Evolutionary conservation across 2,329 filamentous ascomycete genomes (phyloP).

Genomic region (Fusarium albosuccineum): DNA sequence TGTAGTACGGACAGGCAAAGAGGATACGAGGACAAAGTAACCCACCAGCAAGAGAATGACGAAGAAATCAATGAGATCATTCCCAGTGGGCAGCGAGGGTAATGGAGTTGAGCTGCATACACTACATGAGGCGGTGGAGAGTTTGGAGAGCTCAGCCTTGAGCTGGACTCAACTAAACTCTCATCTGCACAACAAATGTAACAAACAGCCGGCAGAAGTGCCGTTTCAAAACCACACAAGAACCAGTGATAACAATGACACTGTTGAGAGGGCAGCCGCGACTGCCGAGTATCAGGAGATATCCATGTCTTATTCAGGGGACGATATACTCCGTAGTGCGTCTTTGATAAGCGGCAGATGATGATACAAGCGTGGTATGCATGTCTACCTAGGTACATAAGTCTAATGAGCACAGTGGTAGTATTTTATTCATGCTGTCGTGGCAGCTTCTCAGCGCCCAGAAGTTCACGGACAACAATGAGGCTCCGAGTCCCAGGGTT

Average conservation of each 20-base stretch:
- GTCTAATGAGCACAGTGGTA: constrained; percentile 10
- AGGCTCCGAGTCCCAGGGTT: constrained; percentile 26
- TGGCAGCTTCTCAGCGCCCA: constrained; percentile 31
- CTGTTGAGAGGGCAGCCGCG: background rate
- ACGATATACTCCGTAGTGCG: background rate
- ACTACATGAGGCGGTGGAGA: background rate
- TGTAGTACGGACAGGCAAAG: background rate
- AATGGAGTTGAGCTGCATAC: background rate
- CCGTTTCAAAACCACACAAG: background rate
- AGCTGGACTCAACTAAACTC: too few relatives aligned
- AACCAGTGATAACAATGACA: constrained; percentile 17
- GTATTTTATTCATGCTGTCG: constrained; percentile 29
- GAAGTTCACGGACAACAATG: constrained; percentile 19
- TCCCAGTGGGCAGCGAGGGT: constrained; percentile 1
- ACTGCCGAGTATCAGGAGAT: background rate
- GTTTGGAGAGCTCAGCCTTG: background rate
- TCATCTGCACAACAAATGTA: background rate
- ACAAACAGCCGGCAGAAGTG: background rate
- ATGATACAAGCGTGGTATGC: too few relatives aligned
- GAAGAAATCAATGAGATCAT: constrained; percentile 26
- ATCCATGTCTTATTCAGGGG: background rate
- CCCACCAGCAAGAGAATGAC: constrained; percentile 5
- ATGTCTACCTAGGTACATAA: too few relatives aligned
- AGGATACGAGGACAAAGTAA: background rate
- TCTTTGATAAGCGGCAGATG: background rate